phyloP scores from a whole-genome alignment of 305 asterid genomes.

The Rubia peregrina region DNA sequence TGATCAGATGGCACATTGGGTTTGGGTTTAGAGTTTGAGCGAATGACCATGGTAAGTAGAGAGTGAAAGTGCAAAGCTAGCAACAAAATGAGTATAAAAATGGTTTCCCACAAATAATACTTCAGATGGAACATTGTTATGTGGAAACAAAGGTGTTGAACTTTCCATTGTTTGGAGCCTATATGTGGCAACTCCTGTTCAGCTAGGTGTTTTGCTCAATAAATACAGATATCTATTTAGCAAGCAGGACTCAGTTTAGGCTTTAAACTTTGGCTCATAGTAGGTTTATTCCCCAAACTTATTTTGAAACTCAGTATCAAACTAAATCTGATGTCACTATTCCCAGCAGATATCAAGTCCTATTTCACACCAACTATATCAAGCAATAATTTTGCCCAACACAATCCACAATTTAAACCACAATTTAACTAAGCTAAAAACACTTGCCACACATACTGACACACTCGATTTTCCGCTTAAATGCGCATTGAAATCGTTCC shows the following conservation, averaged over 20 bases:
- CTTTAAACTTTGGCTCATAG: neutral
- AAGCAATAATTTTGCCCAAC: neutral
- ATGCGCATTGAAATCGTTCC: neutral
- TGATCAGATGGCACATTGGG: neutral
- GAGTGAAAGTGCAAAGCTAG: neutral
- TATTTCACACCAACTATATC: neutral
- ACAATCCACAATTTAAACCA: neutral
- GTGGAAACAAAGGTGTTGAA: neutral
- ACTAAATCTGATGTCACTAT: neutral
- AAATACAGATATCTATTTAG: neutral
- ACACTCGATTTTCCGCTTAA: neutral
- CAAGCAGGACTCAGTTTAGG: neutral
- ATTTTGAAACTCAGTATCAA: neutral
- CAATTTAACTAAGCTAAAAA: too few species aligned
- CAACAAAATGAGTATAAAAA: neutral
- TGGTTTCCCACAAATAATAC: neutral
- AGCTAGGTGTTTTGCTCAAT: neutral
- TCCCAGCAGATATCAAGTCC: neutral
- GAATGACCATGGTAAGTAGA: neutral
- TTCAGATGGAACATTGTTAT: too few species aligned
- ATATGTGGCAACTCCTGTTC: neutral
- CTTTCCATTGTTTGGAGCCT: neutral
- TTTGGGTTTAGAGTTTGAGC: neutral
- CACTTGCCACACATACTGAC: too few species aligned
- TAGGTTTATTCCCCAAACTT: neutral